Conservation (phyloP, 177 flowering plant genomes). For the Tripterygium wilfordii region DNA sequence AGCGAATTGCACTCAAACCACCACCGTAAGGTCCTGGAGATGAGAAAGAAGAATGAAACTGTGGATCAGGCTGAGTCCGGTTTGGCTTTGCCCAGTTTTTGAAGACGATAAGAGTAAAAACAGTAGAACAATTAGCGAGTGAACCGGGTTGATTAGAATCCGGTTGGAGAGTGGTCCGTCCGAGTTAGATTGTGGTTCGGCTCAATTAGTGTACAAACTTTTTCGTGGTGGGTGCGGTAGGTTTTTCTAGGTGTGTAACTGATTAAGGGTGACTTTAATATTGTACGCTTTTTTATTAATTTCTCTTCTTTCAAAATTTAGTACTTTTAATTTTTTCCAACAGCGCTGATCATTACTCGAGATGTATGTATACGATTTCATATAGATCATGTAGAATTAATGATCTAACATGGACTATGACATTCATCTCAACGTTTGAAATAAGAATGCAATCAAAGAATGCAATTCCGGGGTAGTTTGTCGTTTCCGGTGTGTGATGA, state of each 20-base stretch:
- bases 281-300: conserved; percentile 7
- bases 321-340: not conserved
- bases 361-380: too few species aligned
- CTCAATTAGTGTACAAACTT: conserved; percentile 18
- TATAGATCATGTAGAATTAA: too few species aligned
- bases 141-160: conserved; percentile 14
- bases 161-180: conserved; percentile 16
- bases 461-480: too few species aligned
- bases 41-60: conserved; percentile 52
- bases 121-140: too few species aligned
- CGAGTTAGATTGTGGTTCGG: conserved; percentile 14
- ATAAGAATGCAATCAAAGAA: not conserved
- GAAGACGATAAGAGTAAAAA: conserved; percentile 13
- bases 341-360: conserved; percentile 1
- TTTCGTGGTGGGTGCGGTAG: conserved; percentile 2
- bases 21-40: conserved; percentile 70
- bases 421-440: not conserved
- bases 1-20: conserved; percentile 59
- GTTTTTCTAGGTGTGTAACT: conserved; percentile 23
- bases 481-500: too few species aligned
- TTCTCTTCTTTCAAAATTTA: too few species aligned
- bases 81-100: conserved; percentile 38
- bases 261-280: conserved; percentile 21
- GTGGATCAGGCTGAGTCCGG: conserved; percentile 23
- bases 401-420: too few species aligned